Conservation (phyloP, 805 yeast species). For the Yamadazyma insecticola region DNA sequence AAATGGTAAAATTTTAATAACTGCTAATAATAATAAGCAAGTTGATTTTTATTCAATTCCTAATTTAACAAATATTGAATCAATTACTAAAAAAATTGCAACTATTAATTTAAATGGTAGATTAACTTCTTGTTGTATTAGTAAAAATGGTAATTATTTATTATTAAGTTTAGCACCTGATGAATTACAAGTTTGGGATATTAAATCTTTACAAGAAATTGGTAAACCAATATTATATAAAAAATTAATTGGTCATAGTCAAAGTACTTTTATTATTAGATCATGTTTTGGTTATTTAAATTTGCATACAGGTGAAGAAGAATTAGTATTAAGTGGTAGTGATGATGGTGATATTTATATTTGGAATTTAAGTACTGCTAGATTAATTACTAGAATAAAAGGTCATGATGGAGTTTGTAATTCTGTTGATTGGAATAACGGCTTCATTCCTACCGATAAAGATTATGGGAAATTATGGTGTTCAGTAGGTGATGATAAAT, state of each 20-base stretch:
- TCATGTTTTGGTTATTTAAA: constrained; percentile 69
- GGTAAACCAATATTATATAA: constrained; percentile 48
- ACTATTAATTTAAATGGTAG: constrained; percentile 51
- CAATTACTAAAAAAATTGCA: constrained; percentile 32
- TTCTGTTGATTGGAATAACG: constrained; percentile 68
- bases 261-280: constrained; percentile 63
- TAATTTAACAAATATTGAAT: constrained; percentile 24
- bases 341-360: constrained; percentile 75
- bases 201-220: constrained; percentile 25
- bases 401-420: constrained; percentile 70
- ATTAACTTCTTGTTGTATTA: constrained; percentile 60
- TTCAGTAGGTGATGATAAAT: constrained; percentile 79
- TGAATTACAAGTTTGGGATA: constrained; percentile 80
- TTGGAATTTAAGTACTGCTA: constrained; percentile 74
- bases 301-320: constrained; percentile 41
- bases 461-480: constrained; percentile 58
- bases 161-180: constrained; percentile 67
- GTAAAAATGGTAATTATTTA: constrained; percentile 48
- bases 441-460: constrained; percentile 9
- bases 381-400: constrained; percentile 52
- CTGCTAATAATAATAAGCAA: constrained; percentile 60
- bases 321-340: constrained; percentile 72
- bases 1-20: constrained; percentile 57
- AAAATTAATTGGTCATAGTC: constrained; percentile 69
- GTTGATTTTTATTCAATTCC: constrained; percentile 58